Percentiles rank a stretch among this genome's conserved stretches.
phyloP scores from a whole-genome alignment of 164 flowering plant species.

The Dillenia turbinata region DNA sequence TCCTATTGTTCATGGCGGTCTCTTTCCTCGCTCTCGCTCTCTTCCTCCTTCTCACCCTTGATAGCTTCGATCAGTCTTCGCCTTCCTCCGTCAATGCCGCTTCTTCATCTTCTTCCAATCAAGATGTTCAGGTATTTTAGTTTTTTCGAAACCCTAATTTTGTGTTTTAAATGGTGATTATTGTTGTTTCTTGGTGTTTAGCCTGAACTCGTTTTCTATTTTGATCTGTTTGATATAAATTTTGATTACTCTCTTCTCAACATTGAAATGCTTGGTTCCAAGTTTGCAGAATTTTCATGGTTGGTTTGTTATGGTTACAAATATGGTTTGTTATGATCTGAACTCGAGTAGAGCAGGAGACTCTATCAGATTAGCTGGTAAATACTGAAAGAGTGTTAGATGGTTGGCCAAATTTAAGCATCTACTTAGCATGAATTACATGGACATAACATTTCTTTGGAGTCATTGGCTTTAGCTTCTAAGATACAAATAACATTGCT shows the following conservation, averaged over 20 bases:
- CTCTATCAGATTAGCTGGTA: too few relatives aligned
- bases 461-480: too few relatives aligned
- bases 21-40: conserved; percentile 63
- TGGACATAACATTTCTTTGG: too few relatives aligned
- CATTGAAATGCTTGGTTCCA: neutral
- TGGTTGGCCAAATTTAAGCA: too few relatives aligned
- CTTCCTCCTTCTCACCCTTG: conserved; percentile 62
- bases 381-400: too few relatives aligned
- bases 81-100: conserved; percentile 50
- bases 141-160: neutral
- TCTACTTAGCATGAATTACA: too few relatives aligned
- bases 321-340: too few relatives aligned
- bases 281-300: neutral
- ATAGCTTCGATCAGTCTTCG: conserved; percentile 38
- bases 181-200: neutral
- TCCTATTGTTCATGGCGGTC: conserved; percentile 69
- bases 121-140: conserved; percentile 71
- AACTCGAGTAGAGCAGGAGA: too few relatives aligned
- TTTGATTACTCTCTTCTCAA: neutral
- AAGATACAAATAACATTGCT: too few relatives aligned
- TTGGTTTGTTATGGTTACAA: too few relatives aligned
- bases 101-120: conserved; percentile 18
- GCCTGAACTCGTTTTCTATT: neutral
- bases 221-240: neutral
- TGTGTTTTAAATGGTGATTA: neutral